Base-by-base conservation (phyloP, 345 rosid species). In the Atalantia buxifolia region DNA sequence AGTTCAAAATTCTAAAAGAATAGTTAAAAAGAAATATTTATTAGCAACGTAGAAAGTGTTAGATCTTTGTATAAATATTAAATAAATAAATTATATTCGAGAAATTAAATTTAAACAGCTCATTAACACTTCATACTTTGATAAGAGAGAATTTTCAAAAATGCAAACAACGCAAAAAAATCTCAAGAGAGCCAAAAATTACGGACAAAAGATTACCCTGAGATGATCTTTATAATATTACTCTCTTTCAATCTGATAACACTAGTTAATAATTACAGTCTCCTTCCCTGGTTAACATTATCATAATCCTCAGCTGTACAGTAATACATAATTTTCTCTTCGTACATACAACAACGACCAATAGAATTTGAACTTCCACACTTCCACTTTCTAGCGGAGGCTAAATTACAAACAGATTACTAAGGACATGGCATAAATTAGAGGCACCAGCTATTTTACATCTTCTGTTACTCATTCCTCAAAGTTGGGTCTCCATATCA, bases 291-390 rank as follows among this genome's bases (percentile, higher is more conserved):
- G 82, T 79, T 78, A 82, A 80, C 80, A 77, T 73, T 72, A 60
- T 82, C 83, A 30, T 38, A 71, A 76, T 56, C 70, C 21, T 74
- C 30, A 45, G n/a, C 82, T 87, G 77, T 84, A 84, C 87, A 81
- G 0, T 22, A 62, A 38, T 74, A 48, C 76, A 74, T 65, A n/a
- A 50, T 33, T 33, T 71, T 76, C 48, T 6, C 38, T 50, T 66
- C 50, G 50, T 79, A 81, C 81, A 73, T 77, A 76, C 86, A 72
- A 78, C 84, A 74, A 57, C n/a, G 35, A 7, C 27, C 66, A 42
- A 18, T 18, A 18, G 50, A 45, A 45, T 12, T 19, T 18, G 28
- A 33, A 28, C 31, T 12, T 33, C 65, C 56, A 57, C 36, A 13
- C 4, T 71, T 50, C 18, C 12, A 5, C 31, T 21, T 22, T 19